phyloP scores from a whole-genome alignment of 73 alveolate species.

The Chromera velia region DNA sequence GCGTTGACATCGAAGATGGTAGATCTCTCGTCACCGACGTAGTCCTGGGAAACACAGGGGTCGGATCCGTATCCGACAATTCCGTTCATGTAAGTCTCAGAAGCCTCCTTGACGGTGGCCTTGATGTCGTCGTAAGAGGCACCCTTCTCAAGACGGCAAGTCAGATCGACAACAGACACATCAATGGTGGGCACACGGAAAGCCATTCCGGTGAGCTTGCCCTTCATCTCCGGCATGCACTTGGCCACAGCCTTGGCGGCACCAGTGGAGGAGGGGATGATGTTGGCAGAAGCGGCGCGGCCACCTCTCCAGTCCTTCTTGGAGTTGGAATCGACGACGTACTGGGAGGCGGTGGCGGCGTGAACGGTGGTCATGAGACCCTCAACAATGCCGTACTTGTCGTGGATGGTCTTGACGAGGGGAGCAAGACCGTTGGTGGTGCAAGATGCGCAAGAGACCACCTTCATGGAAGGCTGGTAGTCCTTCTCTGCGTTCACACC shows the following conservation, averaged over 20 bases:
- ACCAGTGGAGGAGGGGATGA: constrained; percentile 94
- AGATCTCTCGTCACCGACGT: constrained; percentile 19
- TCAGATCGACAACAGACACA: constrained; percentile 91
- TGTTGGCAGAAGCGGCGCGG: constrained; percentile 85
- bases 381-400: constrained; percentile 87
- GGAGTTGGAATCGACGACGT: constrained; percentile 66
- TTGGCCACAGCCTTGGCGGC: constrained; percentile 92
- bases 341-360: constrained; percentile 85
- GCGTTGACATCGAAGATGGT: constrained; percentile 78
- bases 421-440: constrained; percentile 87
- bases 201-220: constrained; percentile 96
- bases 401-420: constrained; percentile 81
- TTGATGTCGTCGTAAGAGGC: constrained; percentile 73
- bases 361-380: constrained; percentile 95
- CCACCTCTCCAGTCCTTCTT: constrained; percentile 97
- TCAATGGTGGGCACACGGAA: constrained; percentile 92
- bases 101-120: constrained; percentile 72
- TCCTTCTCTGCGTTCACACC: constrained; percentile 87
- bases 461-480: constrained; percentile 50
- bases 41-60: constrained; percentile 57
- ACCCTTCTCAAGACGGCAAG: constrained; percentile 73
- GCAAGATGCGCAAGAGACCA: constrained; percentile 95
- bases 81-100: constrained; percentile 71
- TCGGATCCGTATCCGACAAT: constrained; percentile 84
- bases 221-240: constrained; percentile 80